A percentile compares a stretch with the other conserved stretches of the same genome.
These are phyloP conservation scores for Tolypocladium tundrense DNA, from an alignment of 2,329 filamentous ascomycete species.

Conservation along the genomic window DNA sequence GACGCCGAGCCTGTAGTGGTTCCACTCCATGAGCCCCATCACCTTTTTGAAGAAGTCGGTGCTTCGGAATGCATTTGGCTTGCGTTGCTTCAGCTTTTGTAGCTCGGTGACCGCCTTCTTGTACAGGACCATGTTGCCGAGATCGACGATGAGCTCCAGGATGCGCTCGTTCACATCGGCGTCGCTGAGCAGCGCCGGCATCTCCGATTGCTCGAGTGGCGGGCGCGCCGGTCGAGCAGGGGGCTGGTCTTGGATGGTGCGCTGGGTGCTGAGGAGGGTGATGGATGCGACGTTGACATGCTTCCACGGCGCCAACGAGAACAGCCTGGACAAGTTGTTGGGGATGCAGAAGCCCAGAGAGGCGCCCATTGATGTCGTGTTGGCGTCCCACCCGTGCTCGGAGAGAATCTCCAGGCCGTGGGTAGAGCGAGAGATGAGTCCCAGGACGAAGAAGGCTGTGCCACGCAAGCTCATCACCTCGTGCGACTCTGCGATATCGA, in stretches of 20 bases:
- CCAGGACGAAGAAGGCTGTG: constrained; percentile 92
- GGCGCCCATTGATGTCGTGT: constrained; percentile 70
- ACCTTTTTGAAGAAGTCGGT: constrained; percentile 74
- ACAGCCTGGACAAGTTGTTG: constrained; percentile 63
- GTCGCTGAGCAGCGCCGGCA: constrained; percentile 40
- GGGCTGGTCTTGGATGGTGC: constrained; percentile 37
- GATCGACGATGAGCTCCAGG: constrained; percentile 72
- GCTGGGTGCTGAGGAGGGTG: constrained; percentile 38
- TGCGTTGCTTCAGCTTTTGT: constrained; percentile 65
- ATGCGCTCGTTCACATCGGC: constrained; percentile 66
- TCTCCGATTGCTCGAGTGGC: constrained; percentile 31
- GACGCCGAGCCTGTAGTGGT: constrained; percentile 79
- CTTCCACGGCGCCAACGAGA: constrained; percentile 57
- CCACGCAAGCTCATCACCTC: constrained; percentile 88
- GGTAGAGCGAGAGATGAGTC: constrained; percentile 80
- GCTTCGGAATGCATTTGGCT: constrained; percentile 65
- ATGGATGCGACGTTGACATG: constrained; percentile 38
- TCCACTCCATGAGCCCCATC: constrained; percentile 74
- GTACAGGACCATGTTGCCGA: constrained; percentile 88
- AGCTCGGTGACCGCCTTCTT: constrained; percentile 80
- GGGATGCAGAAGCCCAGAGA: constrained; percentile 86
- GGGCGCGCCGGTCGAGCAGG: constrained; percentile 30
- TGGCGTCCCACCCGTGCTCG: constrained; percentile 87
- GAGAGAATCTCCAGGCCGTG: constrained; percentile 88
- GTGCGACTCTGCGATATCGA: constrained; percentile 78